Percentiles rank a stretch among this genome's conserved stretches.
These are phyloP conservation scores for Ceratobasidium sp. DNA, from an alignment of 1,284 basidiomycete species.

Conservation along the genomic window DNA sequence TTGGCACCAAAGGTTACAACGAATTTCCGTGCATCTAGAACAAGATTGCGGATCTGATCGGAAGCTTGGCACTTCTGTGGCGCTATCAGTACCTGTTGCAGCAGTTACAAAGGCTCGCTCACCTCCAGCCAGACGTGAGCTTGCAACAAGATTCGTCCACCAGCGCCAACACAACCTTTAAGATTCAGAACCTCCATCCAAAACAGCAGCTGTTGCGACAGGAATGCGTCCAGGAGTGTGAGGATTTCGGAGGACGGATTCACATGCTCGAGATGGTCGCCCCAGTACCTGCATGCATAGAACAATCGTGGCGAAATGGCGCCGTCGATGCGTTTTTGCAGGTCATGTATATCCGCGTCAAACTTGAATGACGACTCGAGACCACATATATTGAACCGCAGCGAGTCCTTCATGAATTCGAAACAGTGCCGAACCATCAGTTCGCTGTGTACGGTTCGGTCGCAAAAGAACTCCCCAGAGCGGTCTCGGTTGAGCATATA, in stretches of 20 bases:
- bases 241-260: neutral
- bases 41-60: neutral
- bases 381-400: conserved; percentile 19
- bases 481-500: too few species aligned
- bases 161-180: neutral
- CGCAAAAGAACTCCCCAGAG: conserved; percentile 19
- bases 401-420: neutral
- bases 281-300: conserved; percentile 15
- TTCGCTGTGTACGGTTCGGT: neutral
- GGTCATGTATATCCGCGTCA: neutral
- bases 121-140: conserved; percentile 7
- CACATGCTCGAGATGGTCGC: neutral
- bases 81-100: neutral
- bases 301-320: neutral
- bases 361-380: neutral
- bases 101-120: neutral
- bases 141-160: neutral
- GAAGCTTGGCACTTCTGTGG: neutral
- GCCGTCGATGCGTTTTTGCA: neutral
- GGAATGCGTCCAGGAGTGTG: neutral
- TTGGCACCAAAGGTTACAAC: conserved; percentile 7
- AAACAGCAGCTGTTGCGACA: conserved; percentile 6
- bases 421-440: neutral
- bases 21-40: conserved; percentile 13
- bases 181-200: conserved; percentile 33